Base-by-base conservation (phyloP, 2,329 filamentous ascomycete species). In the Mycosphaerelloides madeirae region DNA sequence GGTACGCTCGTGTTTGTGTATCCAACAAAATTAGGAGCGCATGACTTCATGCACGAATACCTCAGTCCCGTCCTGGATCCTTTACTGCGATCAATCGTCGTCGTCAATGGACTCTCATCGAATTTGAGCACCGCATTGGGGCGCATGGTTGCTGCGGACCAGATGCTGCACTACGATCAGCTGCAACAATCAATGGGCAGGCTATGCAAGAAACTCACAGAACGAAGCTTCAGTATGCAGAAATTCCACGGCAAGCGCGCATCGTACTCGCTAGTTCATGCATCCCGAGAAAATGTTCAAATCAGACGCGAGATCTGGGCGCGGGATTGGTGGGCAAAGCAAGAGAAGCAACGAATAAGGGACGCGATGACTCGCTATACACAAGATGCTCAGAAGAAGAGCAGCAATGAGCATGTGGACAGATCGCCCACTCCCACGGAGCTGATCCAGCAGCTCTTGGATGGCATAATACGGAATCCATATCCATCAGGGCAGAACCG, bases 1-100 rank as follows among this genome's bases (percentile, higher is more conserved):
- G 80, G 80, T 34, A 73, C 70, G n/a, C 64, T 83, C 9, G 61
- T 82, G 5, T 79, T 84, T 59, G 72, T 83, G 33, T 83, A 83
- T 53, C 80, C 80, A 0, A 83, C 80, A 3, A 70, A 66, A 52
- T 66, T 67, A 3, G 80, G 80, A 40, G 80, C 70, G 2, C 66
- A 66, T 15, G 79, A 75, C 0, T 84, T 83, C 61, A 75, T 77
- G 61, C 70, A 69, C 9, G 68, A 78, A 29, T 82, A 82, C 50
- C 69, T 83, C 1, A 77, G 74, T 0, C 80, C 80, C 0, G 72
- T 83, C 29, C 67, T 83, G 1, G 79, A 83, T 46, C 80, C 80
- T 0, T 63, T 81, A 1, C 68, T 84, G 8, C 75, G 80, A 14
- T 72, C 76, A 9, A 71, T 81, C 31, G 74, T 76, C 2, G 76